Conservation (phyloP, 2,329 filamentous ascomycete species). For the Colletotrichum aenigma region DNA sequence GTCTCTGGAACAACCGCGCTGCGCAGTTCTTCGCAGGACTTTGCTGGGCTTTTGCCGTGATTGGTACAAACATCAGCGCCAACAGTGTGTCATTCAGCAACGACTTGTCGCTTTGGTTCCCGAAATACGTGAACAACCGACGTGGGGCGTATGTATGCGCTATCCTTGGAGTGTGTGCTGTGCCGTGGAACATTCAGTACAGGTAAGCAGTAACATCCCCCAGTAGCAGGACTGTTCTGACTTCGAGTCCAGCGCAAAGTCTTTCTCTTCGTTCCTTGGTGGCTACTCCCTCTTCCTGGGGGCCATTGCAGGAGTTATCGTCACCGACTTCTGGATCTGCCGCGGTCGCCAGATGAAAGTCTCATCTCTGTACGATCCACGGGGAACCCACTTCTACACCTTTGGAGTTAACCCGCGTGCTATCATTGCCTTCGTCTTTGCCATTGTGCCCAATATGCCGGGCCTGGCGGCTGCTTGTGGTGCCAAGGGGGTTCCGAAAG, state of each 20-base stretch:
- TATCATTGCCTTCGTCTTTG: slow-evolving; percentile 31
- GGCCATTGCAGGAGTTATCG: slow-evolving; percentile 39
- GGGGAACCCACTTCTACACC: slow-evolving; percentile 47
- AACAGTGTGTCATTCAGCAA: slow-evolving; percentile 59
- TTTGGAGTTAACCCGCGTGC: slow-evolving; percentile 34
- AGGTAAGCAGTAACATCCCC: neutral
- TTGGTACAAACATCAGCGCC: slow-evolving; percentile 57
- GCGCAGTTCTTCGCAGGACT: slow-evolving; percentile 32
- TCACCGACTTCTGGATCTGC: slow-evolving; percentile 42
- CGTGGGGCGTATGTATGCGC: slow-evolving; percentile 46
- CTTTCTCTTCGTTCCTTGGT: slow-evolving; percentile 32
- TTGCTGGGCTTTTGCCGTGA: slow-evolving; percentile 44
- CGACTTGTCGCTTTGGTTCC: slow-evolving; percentile 56
- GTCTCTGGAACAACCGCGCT: slow-evolving; percentile 29
- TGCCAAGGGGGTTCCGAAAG: slow-evolving; percentile 23
- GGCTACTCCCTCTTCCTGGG: slow-evolving; percentile 40
- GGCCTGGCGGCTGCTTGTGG: slow-evolving; percentile 21
- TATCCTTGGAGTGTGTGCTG: slow-evolving; percentile 15
- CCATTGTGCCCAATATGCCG: slow-evolving; percentile 29
- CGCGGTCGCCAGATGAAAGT: slow-evolving; percentile 37
- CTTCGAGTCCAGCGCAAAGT: slow-evolving; percentile 13
- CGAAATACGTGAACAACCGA: slow-evolving; percentile 56
- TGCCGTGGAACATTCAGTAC: slow-evolving; percentile 22
- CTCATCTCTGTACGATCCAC: slow-evolving; percentile 37
- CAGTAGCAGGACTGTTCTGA: slow-evolving; percentile 17